Evolutionary conservation across 2,329 filamentous ascomycete species (phyloP), one percentile per base, ranked within the genome.

Genomic region (Calycina marina): DNA sequence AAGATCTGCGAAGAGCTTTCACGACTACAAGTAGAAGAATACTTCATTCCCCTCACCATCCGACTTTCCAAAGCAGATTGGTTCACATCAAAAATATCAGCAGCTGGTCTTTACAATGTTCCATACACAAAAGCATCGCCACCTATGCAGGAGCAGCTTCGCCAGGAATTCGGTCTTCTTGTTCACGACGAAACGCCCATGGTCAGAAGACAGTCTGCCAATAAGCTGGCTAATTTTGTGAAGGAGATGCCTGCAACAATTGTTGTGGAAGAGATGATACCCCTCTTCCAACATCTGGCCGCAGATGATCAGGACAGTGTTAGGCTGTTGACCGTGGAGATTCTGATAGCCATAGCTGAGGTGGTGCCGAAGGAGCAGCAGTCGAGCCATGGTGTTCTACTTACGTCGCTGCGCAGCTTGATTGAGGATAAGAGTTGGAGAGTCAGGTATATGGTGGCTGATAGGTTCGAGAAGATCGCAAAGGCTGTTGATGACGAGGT

Each of bases 381-480:
- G 59, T 78, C 84, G 28, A 94, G 86, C 59, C 88, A 96, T 52
- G 90, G 88, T 32, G 84, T 96, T 35, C 63, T 98, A 36, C 66
- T 98, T 50, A 88, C 83, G 31, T 85, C 88, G 28, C 63, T 98
- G 51, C 78, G 90, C 49, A 93, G 74, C 60, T 61, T 98, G 52
- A 96, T 98, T 60, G 90, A 94, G 52, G 90, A 98, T 58, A 98
- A 96, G 72, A 96, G 90, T 63, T 98, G 90, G 90, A 77, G 90
- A 52, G 90, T 98, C 39, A 75, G 90, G 55, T 98, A 96, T 60
- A 98, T 98, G 90, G 90, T 98, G 48, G 90, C 90, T 30, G 90
- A 98, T 58, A 75, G 85, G 55, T 98, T 94, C 53, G 90, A 98
- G 60, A 94, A 96, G 85, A 93, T 98, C 56, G 90, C 90, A 41